phyloP scores from a whole-genome alignment of 768 basidiomycete species.

The Boletus edulis region DNA sequence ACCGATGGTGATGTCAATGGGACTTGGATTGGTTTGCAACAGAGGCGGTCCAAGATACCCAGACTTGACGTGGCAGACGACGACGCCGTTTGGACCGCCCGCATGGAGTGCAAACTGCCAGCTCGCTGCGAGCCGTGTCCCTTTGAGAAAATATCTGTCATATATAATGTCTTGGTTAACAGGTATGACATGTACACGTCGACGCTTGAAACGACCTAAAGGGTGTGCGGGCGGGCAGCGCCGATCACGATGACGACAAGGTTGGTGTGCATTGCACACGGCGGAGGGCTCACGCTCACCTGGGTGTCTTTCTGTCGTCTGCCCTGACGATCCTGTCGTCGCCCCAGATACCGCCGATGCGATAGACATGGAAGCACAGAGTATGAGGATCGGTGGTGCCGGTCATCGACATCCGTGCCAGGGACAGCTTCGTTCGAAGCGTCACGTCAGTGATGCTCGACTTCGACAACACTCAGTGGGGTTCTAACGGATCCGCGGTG shows the following conservation, averaged over 20 bases:
- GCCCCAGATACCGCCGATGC: constrained; percentile 25
- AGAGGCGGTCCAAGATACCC: constrained; percentile 28
- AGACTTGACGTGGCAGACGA: constrained; percentile 27
- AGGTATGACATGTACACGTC: background rate
- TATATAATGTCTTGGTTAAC: background rate
- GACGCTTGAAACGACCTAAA: background rate
- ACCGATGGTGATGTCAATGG: constrained; percentile 18
- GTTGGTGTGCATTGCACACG: no score
- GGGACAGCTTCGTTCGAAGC: background rate
- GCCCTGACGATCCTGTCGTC: constrained; percentile 29
- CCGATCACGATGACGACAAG: background rate
- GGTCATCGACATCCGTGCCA: background rate
- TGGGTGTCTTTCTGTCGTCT: constrained; percentile 26
- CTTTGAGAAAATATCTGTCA: constrained; percentile 26
- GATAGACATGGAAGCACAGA: constrained; percentile 28
- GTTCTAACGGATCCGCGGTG: background rate
- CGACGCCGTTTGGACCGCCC: constrained; percentile 16
- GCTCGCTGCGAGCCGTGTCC: constrained; percentile 9
- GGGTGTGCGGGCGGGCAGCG: no score
- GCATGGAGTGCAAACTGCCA: constrained; percentile 26
- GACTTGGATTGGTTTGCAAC: constrained; percentile 10
- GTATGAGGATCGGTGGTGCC: background rate
- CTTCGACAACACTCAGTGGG: background rate
- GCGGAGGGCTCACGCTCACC: constrained; percentile 14
- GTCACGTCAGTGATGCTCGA: background rate